A percentile compares a stretch with the other conserved stretches of the same genome.
Evolutionary conservation across 805 yeast genomes (phyloP).

Genomic region (Schizosaccharomyces octosporus): DNA sequence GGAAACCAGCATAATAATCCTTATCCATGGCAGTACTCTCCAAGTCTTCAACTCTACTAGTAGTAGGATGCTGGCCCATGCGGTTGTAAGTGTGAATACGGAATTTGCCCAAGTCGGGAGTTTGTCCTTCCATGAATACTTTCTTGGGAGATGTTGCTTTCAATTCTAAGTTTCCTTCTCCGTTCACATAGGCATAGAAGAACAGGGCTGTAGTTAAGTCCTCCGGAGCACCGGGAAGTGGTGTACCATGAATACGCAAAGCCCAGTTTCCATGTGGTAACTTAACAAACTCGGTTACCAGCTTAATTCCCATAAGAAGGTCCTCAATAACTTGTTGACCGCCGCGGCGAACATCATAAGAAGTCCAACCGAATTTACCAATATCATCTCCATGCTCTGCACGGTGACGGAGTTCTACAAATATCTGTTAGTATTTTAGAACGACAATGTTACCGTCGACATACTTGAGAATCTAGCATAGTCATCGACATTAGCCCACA

Average conservation of each 20-base stretch:
- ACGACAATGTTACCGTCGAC: neutral
- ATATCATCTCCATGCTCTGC: slow-evolving; percentile 52
- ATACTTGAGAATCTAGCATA: slow-evolving; percentile 27
- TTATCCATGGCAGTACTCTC: slow-evolving; percentile 13
- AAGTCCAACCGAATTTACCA: slow-evolving; percentile 60
- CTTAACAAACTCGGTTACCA: slow-evolving; percentile 57
- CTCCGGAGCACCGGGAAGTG: slow-evolving; percentile 21
- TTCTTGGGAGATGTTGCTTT: slow-evolving; percentile 9
- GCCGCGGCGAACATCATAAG: slow-evolving; percentile 68
- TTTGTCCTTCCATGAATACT: slow-evolving; percentile 24
- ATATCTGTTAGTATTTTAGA: neutral
- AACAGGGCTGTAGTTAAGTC: slow-evolving; percentile 36
- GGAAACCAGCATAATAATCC: slow-evolving; percentile 42
- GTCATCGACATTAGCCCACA: slow-evolving; percentile 61
- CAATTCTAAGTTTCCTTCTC: slow-evolving; percentile 19
- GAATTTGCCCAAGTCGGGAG: slow-evolving; percentile 47
- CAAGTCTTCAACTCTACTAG: slow-evolving; percentile 22
- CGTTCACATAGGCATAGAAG: slow-evolving; percentile 59
- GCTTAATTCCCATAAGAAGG: slow-evolving; percentile 30
- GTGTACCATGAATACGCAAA: slow-evolving; percentile 38
- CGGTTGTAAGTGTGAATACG: slow-evolving; percentile 34
- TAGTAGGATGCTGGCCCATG: slow-evolving; percentile 15
- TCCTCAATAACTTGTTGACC: slow-evolving; percentile 62
- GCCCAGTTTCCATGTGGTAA: slow-evolving; percentile 43
- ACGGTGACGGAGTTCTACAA: slow-evolving; percentile 27